phyloP scores from a whole-genome alignment of 441 rosid genomes.

The Capsella rubella region DNA sequence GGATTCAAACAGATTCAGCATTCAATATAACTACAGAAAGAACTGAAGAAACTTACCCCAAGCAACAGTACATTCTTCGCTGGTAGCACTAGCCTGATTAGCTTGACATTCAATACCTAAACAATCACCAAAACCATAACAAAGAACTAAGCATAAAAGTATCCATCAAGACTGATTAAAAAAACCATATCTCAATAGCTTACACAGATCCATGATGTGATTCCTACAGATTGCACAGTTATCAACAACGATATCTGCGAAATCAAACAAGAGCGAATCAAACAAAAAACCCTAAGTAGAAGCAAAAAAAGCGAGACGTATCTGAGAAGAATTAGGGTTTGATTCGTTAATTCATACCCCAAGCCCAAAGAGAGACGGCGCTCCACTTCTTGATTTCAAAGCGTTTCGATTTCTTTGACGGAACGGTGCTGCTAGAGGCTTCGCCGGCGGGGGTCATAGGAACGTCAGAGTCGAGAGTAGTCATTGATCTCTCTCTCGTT shows the following conservation, averaged over 20 bases:
- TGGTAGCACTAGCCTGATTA: constrained; percentile 87
- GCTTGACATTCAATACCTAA: constrained; percentile 90
- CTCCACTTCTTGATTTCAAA: constrained; percentile 94
- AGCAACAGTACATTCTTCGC: constrained; percentile 92
- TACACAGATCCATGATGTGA: constrained; percentile 90
- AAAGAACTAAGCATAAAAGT: not conserved
- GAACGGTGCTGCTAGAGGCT: constrained; percentile 54
- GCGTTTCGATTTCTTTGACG: constrained; percentile 72
- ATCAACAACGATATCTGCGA: constrained; percentile 76
- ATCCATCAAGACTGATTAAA: not conserved
- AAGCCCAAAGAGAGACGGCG: constrained; percentile 92
- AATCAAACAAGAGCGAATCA: not conserved
- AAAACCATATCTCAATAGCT: constrained; percentile 45
- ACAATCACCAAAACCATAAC: not conserved
- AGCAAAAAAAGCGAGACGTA: not conserved
- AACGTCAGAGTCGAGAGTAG: constrained; percentile 71
- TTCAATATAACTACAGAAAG: not conserved
- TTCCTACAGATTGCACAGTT: constrained; percentile 87
- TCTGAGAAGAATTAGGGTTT: constrained; percentile 13
- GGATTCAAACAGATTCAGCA: not conserved
- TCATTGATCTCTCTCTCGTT: constrained; percentile 45
- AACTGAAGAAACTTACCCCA: constrained; percentile 53
- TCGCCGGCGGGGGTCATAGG: constrained; percentile 72
- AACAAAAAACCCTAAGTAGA: not conserved
- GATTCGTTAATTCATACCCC: constrained; percentile 53